phyloP scores from a whole-genome alignment of 305 asterid genomes.

The Striga hermonthica region DNA sequence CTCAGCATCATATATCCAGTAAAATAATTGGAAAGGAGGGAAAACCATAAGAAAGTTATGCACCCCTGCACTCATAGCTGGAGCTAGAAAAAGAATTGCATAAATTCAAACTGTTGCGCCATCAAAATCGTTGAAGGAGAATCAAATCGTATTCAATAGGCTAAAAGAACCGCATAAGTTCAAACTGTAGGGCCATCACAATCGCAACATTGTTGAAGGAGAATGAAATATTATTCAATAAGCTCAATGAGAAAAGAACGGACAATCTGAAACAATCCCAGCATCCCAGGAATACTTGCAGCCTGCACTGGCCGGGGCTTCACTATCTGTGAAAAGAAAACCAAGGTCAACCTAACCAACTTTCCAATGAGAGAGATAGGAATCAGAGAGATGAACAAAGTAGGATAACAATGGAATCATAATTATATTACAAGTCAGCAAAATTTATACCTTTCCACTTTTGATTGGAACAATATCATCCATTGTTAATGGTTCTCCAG shows the following conservation, averaged over 20 bases:
- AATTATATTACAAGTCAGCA: not conserved
- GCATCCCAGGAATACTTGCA: constrained; percentile 98
- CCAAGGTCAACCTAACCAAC: constrained; percentile 25
- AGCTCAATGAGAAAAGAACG: constrained; percentile 30
- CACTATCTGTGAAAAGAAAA: constrained; percentile 59
- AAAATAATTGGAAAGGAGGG: constrained; percentile 11
- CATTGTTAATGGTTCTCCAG: constrained; percentile 78
- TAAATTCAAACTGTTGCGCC: constrained; percentile 15
- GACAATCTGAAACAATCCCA: constrained; percentile 97
- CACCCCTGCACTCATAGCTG: not conserved
- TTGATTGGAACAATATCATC: constrained; percentile 81
- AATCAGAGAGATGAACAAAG: constrained; percentile 2
- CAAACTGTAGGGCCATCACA: constrained; percentile 16
- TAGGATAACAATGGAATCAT: constrained; percentile 2
- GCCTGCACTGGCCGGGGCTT: constrained; percentile 97
- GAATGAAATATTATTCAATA: not conserved
- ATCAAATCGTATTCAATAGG: not conserved
- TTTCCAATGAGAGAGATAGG: not conserved
- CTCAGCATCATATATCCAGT: constrained; percentile 7
- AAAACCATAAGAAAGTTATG: constrained; percentile 14
- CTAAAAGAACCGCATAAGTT: constrained; percentile 6
- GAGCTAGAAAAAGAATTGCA: not conserved
- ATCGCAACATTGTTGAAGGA: constrained; percentile 4
- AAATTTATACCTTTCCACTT: constrained; percentile 72
- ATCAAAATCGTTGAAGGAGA: constrained; percentile 10